Evolutionary conservation across 805 yeast genomes (phyloP).

Genomic region (Wickerhamia fluorescens): DNA sequence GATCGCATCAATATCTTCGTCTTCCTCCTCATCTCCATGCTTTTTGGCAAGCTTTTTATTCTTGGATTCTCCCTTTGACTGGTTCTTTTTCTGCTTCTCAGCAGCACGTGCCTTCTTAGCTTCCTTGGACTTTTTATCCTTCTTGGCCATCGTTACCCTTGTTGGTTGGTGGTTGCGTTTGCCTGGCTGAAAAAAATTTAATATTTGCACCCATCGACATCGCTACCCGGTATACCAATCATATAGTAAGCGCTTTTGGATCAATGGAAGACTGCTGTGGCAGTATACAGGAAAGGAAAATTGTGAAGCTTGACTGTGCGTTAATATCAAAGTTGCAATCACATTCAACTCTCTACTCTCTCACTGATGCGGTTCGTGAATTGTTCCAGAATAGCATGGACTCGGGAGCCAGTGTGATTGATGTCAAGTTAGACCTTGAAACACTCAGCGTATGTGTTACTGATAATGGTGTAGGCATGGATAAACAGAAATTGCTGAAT

Average conservation of each 20-base stretch:
- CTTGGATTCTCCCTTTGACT: constrained; percentile 65
- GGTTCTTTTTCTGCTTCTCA: constrained; percentile 71
- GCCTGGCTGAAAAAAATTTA: constrained; percentile 1
- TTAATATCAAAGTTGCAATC: constrained; percentile 15
- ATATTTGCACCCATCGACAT: too few relatives aligned
- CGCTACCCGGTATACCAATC: too few relatives aligned
- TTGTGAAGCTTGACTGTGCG: constrained; percentile 10
- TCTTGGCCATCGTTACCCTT: constrained; percentile 83
- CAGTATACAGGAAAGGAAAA: too few relatives aligned
- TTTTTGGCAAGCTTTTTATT: constrained; percentile 70
- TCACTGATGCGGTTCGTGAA: constrained; percentile 41
- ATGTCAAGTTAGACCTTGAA: constrained; percentile 25
- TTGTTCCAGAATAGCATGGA: constrained; percentile 51
- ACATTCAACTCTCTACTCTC: constrained; percentile 26
- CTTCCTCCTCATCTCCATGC: constrained; percentile 75
- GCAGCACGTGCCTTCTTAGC: constrained; percentile 87
- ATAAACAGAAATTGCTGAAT: constrained; percentile 35
- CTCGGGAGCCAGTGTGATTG: constrained; percentile 37
- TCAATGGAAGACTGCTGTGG: too few relatives aligned
- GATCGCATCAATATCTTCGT: constrained; percentile 78
- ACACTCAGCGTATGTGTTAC: constrained; percentile 32
- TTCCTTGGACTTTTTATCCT: constrained; percentile 77
- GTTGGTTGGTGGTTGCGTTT: too few relatives aligned
- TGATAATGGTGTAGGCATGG: constrained; percentile 74
- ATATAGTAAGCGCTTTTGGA: too few relatives aligned